Evolutionary conservation across 2,329 filamentous ascomycete genomes (phyloP).

Genomic region (Orbilia brochopaga): DNA sequence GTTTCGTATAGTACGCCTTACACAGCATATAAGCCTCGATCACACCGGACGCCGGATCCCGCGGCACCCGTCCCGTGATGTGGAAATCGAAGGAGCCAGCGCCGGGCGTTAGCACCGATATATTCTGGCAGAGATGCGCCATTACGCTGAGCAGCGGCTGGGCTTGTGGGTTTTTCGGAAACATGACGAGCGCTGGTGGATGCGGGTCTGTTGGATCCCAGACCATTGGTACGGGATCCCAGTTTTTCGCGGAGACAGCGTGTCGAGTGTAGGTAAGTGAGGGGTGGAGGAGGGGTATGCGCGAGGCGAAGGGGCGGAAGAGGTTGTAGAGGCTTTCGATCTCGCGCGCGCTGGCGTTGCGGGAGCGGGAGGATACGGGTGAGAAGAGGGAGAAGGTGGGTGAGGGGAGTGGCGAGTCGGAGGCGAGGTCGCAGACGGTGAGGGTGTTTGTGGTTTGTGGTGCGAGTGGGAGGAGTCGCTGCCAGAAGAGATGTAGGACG

Average conservation of each 20-base stretch:
- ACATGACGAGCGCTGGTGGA: no score
- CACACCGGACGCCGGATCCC: not conserved
- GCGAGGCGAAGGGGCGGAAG: not conserved
- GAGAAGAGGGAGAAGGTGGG: no score
- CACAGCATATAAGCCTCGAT: not conserved
- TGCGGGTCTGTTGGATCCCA: no score
- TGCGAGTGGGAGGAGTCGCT: not conserved
- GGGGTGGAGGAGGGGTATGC: not conserved
- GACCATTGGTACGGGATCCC: not conserved
- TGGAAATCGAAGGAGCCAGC: not conserved
- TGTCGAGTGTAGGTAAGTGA: not conserved
- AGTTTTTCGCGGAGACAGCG: not conserved
- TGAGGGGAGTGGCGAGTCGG: no score
- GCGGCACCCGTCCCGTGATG: not conserved
- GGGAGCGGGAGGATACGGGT: no score
- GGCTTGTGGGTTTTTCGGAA: not conserved
- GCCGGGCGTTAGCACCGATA: not conserved
- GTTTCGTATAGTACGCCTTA: not conserved
- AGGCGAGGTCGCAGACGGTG: no score
- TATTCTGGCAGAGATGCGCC: not conserved
- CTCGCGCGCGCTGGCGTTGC: not conserved
- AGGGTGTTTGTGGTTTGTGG: no score
- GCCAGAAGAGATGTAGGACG: conserved; percentile 13
- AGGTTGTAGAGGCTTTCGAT: not conserved
- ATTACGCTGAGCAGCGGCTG: not conserved